phyloP scores from a whole-genome alignment of 306 rosid species.

The Quercus berberidifolia region DNA sequence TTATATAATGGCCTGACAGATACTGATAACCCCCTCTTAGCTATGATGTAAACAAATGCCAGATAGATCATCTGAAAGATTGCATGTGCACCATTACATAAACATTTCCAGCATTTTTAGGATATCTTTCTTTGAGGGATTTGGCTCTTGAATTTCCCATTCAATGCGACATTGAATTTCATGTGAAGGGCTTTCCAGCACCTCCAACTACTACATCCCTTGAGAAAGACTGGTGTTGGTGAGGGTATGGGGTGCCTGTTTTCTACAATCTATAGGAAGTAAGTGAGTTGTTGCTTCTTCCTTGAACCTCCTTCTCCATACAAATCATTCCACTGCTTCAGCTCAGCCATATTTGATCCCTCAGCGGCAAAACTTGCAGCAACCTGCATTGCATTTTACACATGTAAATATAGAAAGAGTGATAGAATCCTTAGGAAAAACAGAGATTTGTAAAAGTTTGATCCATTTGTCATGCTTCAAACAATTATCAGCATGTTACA shows the following conservation, averaged over 20 bases:
- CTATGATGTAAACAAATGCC: slow-evolving; percentile 21
- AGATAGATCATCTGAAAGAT: not conserved
- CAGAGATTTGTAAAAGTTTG: not conserved
- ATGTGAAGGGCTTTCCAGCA: slow-evolving; percentile 10
- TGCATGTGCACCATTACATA: not conserved
- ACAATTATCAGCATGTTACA: not conserved
- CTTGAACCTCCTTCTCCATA: slow-evolving; percentile 97
- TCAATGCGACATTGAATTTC: slow-evolving; percentile 6
- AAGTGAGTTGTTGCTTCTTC: slow-evolving; percentile 88
- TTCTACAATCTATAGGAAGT: slow-evolving; percentile 59
- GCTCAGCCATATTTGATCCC: slow-evolving; percentile 81
- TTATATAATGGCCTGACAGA: slow-evolving; percentile 18
- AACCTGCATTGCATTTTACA: slow-evolving; percentile 45
- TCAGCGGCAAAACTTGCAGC: slow-evolving; percentile 91
- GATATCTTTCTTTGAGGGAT: slow-evolving; percentile 8
- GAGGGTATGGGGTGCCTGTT: slow-evolving; percentile 10
- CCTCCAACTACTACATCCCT: slow-evolving; percentile 23
- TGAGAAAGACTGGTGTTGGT: slow-evolving; percentile 10
- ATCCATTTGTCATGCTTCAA: not conserved
- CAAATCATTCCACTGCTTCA: slow-evolving; percentile 88
- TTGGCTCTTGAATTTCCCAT: not conserved
- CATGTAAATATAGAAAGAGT: not conserved
- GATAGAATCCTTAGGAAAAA: not conserved
- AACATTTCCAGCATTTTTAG: slow-evolving; percentile 18
- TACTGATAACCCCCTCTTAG: slow-evolving; percentile 33